phyloP scores from a whole-genome alignment of 345 rosid genomes.

The Eucalyptus polyanthemos region DNA sequence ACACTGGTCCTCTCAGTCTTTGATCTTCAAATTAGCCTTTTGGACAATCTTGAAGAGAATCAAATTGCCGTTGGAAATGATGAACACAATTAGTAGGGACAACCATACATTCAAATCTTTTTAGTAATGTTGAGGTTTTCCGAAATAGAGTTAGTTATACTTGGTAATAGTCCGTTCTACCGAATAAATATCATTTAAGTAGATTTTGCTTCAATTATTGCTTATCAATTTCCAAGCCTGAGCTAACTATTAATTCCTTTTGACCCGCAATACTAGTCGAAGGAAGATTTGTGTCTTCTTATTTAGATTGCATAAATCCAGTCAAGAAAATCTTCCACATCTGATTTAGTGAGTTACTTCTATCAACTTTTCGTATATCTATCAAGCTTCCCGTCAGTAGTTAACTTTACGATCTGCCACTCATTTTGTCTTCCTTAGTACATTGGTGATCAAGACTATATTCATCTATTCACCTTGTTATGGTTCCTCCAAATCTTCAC shows the following conservation, averaged over 20 bases:
- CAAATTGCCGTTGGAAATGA: background rate
- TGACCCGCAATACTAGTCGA: background rate
- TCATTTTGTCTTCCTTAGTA: background rate
- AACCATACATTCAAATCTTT: background rate
- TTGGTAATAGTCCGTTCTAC: no score
- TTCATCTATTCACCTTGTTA: background rate
- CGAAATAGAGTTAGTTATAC: background rate
- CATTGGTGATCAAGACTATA: background rate
- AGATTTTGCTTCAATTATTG: background rate
- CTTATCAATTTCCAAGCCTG: background rate
- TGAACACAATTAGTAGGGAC: background rate
- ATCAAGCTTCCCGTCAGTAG: background rate
- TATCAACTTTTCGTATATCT: background rate
- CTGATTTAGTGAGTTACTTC: background rate
- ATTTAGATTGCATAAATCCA: background rate
- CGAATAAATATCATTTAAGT: background rate
- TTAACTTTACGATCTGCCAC: background rate
- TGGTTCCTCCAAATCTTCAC: background rate
- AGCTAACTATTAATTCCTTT: background rate
- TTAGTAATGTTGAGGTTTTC: background rate
- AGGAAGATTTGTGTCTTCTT: background rate
- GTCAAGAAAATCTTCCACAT: background rate
- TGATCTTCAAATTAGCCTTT: background rate
- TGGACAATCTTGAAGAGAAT: background rate
- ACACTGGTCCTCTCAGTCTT: background rate